Evolutionary conservation across 352 stramenopile genomes (phyloP).

Genomic region (Phytopythium cucurbitacearum): DNA sequence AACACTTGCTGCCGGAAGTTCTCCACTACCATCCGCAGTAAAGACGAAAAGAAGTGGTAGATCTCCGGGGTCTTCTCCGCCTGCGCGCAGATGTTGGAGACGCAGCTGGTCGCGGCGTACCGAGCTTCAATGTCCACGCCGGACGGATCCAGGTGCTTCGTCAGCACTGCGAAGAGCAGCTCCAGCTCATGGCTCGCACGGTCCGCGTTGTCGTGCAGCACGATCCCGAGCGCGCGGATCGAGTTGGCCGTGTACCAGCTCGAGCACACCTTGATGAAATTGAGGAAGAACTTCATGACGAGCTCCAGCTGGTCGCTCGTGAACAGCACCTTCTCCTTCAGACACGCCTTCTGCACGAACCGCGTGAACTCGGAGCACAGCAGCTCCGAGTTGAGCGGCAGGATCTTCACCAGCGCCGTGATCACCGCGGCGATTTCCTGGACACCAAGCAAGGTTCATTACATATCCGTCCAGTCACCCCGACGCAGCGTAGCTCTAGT

Average conservation of each 20-base stretch:
- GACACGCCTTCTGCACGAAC: slow-evolving; percentile 76
- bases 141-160: slow-evolving; percentile 71
- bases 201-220: slow-evolving; percentile 80
- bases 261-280: slow-evolving; percentile 70
- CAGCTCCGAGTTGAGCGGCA: slow-evolving; percentile 66
- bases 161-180: slow-evolving; percentile 57
- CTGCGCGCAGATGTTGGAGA: slow-evolving; percentile 74
- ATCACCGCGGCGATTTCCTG: slow-evolving; percentile 64
- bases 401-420: slow-evolving; percentile 43
- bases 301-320: slow-evolving; percentile 44
- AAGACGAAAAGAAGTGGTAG: slow-evolving; percentile 60
- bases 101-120: slow-evolving; percentile 82
- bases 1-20: slow-evolving; percentile 80
- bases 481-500: not conserved
- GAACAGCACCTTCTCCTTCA: slow-evolving; percentile 72
- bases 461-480: not conserved
- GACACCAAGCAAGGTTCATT: not conserved
- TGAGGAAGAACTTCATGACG: slow-evolving; percentile 68
- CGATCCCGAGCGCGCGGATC: slow-evolving; percentile 65
- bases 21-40: slow-evolving; percentile 81
- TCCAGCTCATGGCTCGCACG: slow-evolving; percentile 57
- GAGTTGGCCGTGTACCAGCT: slow-evolving; percentile 69
- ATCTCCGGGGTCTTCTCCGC: slow-evolving; percentile 65
- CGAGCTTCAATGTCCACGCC: slow-evolving; percentile 81
- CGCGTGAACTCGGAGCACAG: slow-evolving; percentile 74